phyloP scores from a whole-genome alignment of 257 asterid genomes.

The Scutellaria minor region DNA sequence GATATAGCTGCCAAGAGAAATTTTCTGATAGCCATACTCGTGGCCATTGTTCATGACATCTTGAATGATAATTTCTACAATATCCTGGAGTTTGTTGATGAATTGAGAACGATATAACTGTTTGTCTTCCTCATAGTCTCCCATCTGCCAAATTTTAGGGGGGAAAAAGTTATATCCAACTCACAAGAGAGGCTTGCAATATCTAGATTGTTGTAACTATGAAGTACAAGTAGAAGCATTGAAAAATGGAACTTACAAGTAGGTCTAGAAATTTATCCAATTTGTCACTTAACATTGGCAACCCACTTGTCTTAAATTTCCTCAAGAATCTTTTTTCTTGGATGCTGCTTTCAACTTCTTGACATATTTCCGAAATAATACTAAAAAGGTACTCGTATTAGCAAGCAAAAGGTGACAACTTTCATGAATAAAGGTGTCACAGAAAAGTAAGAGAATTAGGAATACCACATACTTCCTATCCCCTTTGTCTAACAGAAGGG shows the following conservation, averaged over 20 bases:
- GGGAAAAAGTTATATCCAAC: not conserved
- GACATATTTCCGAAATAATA: conserved; percentile 62
- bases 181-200: not conserved
- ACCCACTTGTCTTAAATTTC: conserved; percentile 74
- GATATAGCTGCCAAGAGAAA: conserved; percentile 22
- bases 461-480: conserved; percentile 69
- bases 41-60: conserved; percentile 82
- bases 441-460: conserved; percentile 35
- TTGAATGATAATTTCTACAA: conserved; percentile 80
- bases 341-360: conserved; percentile 74
- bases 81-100: conserved; percentile 88
- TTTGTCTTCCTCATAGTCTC: conserved; percentile 50
- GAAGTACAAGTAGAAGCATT: conserved; percentile 20
- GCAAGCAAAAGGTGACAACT: conserved; percentile 19
- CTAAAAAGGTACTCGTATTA: conserved; percentile 47
- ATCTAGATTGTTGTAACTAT: conserved; percentile 27
- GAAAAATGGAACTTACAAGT: conserved; percentile 57
- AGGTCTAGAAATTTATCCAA: conserved; percentile 70
- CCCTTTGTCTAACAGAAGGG: conserved; percentile 61
- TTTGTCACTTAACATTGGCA: conserved; percentile 74
- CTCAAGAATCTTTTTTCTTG: conserved; percentile 51
- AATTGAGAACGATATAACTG: conserved; percentile 61
- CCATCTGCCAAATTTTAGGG: conserved; percentile 48
- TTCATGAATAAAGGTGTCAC: conserved; percentile 10
- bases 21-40: conserved; percentile 54